phyloP scores from a whole-genome alignment of 2,329 filamentous ascomycete species.

The Cadophora gregata region DNA sequence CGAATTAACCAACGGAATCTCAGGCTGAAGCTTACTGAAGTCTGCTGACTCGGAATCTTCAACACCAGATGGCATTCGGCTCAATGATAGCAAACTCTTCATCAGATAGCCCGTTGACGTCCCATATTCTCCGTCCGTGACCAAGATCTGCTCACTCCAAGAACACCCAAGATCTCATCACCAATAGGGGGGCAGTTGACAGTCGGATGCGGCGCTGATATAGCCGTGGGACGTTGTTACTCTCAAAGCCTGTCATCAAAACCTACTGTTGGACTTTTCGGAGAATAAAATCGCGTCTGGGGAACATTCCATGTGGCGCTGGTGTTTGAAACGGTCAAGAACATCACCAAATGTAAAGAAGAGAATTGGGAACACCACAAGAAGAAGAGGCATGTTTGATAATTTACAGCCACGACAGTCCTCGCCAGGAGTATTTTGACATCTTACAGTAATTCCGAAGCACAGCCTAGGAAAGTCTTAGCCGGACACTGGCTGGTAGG shows the following conservation, averaged over 20 bases:
- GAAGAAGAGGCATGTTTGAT: slow-evolving; percentile 13
- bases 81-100: slow-evolving; percentile 5
- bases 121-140: slow-evolving; percentile 2
- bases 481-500: not conserved
- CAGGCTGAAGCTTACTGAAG: slow-evolving; percentile 1
- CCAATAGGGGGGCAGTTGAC: not conserved
- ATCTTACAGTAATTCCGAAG: not conserved
- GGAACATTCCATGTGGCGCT: slow-evolving; percentile 4
- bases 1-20: not conserved
- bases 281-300: not conserved
- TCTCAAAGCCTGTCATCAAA: not conserved
- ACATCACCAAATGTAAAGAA: slow-evolving; percentile 1
- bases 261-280: not conserved
- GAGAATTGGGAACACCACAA: slow-evolving; percentile 7
- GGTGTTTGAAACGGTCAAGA: slow-evolving; percentile 12
- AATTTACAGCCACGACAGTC: not conserved
- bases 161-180: slow-evolving; percentile 1
- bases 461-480: not conserved
- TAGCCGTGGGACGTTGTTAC: not conserved
- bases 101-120: slow-evolving; percentile 6
- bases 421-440: slow-evolving; percentile 8
- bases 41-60: not conserved
- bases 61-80: not conserved
- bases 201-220: not conserved
- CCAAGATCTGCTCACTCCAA: not conserved